Evolutionary conservation across 345 rosid species (phyloP).

Genomic region (Erysimum cheiranthoides): DNA sequence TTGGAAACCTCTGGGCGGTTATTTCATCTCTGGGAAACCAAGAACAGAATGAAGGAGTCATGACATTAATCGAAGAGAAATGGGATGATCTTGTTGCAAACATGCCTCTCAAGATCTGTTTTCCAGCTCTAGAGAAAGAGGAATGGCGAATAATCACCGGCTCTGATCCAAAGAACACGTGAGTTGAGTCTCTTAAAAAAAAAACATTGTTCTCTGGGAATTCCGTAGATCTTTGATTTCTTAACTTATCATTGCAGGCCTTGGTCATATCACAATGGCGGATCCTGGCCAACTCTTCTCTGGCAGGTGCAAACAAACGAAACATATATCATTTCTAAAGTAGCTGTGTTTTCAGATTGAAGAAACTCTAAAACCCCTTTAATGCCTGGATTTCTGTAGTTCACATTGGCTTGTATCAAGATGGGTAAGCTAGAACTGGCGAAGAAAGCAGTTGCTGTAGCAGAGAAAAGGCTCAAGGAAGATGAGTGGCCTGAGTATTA

Average conservation of each 20-base stretch:
- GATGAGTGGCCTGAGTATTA: slow-evolving; percentile 96
- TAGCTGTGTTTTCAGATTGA: not conserved
- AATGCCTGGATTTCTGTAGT: slow-evolving; percentile 50
- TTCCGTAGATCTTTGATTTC: not conserved
- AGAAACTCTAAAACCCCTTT: not conserved
- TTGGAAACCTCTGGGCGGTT: slow-evolving; percentile 91
- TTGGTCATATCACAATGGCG: slow-evolving; percentile 98
- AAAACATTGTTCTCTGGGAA: not conserved
- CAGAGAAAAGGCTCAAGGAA: slow-evolving; percentile 67
- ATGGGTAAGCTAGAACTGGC: slow-evolving; percentile 84
- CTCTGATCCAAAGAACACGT: slow-evolving; percentile 99
- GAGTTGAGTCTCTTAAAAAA: slow-evolving; percentile 52
- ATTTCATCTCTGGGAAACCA: slow-evolving; percentile 74
- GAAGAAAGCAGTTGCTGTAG: slow-evolving; percentile 68
- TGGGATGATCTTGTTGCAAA: slow-evolving; percentile 93
- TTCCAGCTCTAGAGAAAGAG: slow-evolving; percentile 86
- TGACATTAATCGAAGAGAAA: slow-evolving; percentile 77
- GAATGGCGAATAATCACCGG: slow-evolving; percentile 98
- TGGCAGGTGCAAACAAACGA: slow-evolving; percentile 74
- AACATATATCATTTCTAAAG: not conserved
- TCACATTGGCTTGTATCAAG: slow-evolving; percentile 90
- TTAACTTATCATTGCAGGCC: slow-evolving; percentile 57
- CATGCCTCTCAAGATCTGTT: slow-evolving; percentile 96
- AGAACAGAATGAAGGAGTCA: slow-evolving; percentile 78
- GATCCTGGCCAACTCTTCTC: slow-evolving; percentile 97